Evolutionary conservation across 2,329 filamentous ascomycete species (phyloP).

Genomic region (Huntiella moniliformis): DNA sequence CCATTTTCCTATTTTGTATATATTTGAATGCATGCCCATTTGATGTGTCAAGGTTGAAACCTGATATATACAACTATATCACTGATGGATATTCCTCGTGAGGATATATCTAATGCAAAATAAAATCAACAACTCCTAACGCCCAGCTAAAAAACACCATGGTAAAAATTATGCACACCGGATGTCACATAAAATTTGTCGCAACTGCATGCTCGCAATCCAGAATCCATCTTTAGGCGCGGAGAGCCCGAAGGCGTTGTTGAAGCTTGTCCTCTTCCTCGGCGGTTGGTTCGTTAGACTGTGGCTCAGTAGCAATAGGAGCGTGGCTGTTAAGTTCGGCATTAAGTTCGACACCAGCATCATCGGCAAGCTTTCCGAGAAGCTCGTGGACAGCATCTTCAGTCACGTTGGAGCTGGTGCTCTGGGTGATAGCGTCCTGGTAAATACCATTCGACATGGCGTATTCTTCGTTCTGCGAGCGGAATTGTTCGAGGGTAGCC

Average conservation of each 20-base stretch:
- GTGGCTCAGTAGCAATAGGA: conserved; percentile 38
- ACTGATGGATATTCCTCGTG: too few species aligned
- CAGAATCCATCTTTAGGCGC: conserved; percentile 23
- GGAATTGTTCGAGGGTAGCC: conserved; percentile 41
- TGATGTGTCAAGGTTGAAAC: too few species aligned
- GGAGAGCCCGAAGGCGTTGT: conserved; percentile 36
- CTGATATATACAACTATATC: too few species aligned
- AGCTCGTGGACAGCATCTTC: conserved; percentile 74
- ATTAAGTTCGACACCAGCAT: conserved; percentile 66
- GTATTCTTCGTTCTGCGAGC: conserved; percentile 44
- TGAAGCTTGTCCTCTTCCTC: conserved; percentile 63
- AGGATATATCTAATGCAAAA: neutral
- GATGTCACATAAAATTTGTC: too few species aligned
- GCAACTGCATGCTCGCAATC: too few species aligned
- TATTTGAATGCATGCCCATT: too few species aligned
- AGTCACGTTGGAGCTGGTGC: conserved; percentile 53
- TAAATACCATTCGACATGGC: conserved; percentile 55
- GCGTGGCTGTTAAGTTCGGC: conserved; percentile 48
- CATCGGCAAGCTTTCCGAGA: conserved; percentile 71
- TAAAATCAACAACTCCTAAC: neutral
- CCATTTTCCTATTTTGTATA: too few species aligned
- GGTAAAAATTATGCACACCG: neutral
- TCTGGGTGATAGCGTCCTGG: conserved; percentile 65
- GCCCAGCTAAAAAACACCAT: neutral
- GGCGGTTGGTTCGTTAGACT: conserved; percentile 47